Conservation (phyloP, 257 asterid genomes). For the Petunia axillaris region DNA sequence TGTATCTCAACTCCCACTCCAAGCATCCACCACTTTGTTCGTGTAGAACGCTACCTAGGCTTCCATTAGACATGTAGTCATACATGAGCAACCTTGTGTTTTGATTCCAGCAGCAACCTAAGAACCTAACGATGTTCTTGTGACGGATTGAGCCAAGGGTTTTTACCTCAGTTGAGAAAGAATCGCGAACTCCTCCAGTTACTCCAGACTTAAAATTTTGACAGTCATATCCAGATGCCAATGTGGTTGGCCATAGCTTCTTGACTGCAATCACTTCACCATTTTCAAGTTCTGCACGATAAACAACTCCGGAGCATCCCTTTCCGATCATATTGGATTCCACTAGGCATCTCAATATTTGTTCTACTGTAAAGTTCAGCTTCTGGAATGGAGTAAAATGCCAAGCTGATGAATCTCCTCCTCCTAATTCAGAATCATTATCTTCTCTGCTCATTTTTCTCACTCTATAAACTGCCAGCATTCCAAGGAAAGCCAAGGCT, state of each 20-base stretch:
- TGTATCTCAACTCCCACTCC: constrained; percentile 83
- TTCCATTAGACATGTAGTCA: constrained; percentile 89
- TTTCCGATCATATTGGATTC: constrained; percentile 78
- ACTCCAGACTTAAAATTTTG: constrained; percentile 36
- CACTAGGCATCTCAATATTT: constrained; percentile 56
- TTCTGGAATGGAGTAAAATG: constrained; percentile 77
- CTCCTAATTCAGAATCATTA: constrained; percentile 59
- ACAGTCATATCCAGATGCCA: constrained; percentile 37
- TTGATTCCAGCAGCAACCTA: constrained; percentile 90
- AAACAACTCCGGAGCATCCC: constrained; percentile 85
- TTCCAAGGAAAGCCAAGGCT: constrained; percentile 59
- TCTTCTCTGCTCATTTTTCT: constrained; percentile 52
- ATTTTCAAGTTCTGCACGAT: constrained; percentile 60
- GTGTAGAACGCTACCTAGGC: constrained; percentile 78
- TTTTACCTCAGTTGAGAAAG: constrained; percentile 79
- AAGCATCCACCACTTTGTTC: constrained; percentile 62
- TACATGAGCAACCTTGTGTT: constrained; percentile 77
- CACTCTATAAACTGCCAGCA: constrained; percentile 56
- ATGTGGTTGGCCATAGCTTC: constrained; percentile 69
- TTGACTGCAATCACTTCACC: constrained; percentile 77
- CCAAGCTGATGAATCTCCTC: constrained; percentile 55
- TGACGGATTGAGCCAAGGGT: constrained; percentile 82
- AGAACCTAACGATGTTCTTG: constrained; percentile 77
- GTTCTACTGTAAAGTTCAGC: constrained; percentile 58
- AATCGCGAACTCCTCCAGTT: constrained; percentile 57